phyloP scores from a whole-genome alignment of 768 basidiomycete species.

The Dentipellis sp. region DNA sequence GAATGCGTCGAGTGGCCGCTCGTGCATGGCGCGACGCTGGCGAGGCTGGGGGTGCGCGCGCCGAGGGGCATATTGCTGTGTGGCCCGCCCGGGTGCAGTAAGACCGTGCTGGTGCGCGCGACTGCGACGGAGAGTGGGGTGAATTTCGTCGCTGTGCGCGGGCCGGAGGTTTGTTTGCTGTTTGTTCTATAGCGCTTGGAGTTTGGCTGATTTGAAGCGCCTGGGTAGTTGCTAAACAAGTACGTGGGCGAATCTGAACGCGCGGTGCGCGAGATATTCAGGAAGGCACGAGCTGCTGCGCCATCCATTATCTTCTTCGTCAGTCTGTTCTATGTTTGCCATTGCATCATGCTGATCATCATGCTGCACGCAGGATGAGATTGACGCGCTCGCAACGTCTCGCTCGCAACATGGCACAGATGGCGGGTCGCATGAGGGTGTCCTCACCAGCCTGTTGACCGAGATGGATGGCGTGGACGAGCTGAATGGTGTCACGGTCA shows the following conservation, averaged over 20 bases:
- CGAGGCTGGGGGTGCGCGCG: conserved; percentile 76
- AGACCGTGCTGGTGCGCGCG: conserved; percentile 87
- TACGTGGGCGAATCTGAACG: conserved; percentile 97
- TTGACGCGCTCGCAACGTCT: conserved; percentile 85
- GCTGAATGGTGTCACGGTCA: conserved; percentile 86
- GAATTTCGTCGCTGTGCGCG: conserved; percentile 95
- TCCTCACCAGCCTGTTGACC: conserved; percentile 86
- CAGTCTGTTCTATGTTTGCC: background rate
- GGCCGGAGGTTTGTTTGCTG: conserved; percentile 68
- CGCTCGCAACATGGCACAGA: conserved; percentile 45
- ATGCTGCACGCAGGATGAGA: conserved; percentile 68
- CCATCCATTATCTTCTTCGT: conserved; percentile 96
- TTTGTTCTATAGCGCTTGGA: background rate
- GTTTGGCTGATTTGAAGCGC: background rate
- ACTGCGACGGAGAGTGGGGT: conserved; percentile 90
- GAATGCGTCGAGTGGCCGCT: conserved; percentile 97
- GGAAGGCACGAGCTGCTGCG: conserved; percentile 88
- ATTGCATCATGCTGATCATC: background rate
- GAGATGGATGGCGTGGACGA: conserved; percentile 99
- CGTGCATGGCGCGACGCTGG: conserved; percentile 77
- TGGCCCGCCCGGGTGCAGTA: conserved; percentile 96
- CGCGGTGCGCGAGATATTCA: conserved; percentile 89
- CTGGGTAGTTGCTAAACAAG: conserved; percentile 77
- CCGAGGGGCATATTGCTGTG: conserved; percentile 89
- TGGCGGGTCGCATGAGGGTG: conserved; percentile 67